phyloP scores from a whole-genome alignment of 108 stramenopile species.

The Pseudonitzschia multistriata region DNA sequence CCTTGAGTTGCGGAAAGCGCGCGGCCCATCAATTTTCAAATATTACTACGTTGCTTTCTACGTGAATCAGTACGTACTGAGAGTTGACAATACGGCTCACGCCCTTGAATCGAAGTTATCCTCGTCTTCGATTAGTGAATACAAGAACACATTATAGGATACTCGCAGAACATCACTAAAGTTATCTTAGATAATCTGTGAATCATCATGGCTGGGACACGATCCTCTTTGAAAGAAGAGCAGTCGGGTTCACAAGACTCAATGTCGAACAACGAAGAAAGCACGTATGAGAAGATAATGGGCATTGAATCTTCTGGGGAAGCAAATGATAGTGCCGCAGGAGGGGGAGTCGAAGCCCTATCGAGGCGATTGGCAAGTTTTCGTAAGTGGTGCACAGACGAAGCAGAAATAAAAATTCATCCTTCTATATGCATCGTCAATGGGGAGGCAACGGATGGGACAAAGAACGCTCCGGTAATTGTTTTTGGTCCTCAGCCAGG shows the following conservation, averaged over 20 bases:
- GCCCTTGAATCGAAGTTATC: not conserved
- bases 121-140: not conserved
- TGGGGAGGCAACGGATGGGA: constrained; percentile 87
- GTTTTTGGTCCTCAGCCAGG: constrained; percentile 50
- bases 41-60: constrained; percentile 20
- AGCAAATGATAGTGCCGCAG: constrained; percentile 7
- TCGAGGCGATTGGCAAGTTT: constrained; percentile 62
- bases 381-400: constrained; percentile 74
- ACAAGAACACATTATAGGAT: not conserved
- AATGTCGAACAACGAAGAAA: constrained; percentile 20
- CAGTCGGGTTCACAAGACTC: not conserved
- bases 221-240: not conserved
- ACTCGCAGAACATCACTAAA: not conserved
- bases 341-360: constrained; percentile 56
- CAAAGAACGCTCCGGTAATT: constrained; percentile 80
- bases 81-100: constrained; percentile 9
- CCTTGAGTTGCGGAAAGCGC: not conserved
- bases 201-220: constrained; percentile 15
- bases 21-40: constrained; percentile 14
- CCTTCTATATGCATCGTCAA: constrained; percentile 79
- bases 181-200: not conserved
- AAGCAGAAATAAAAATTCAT: constrained; percentile 62
- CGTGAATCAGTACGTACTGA: constrained; percentile 17
- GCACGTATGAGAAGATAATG: constrained; percentile 47
- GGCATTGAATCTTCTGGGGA: constrained; percentile 35